Evolutionary conservation across 306 rosid species (phyloP), one percentile per base, ranked within the genome.

Genomic region (Hylodesmum podocarpum): DNA sequence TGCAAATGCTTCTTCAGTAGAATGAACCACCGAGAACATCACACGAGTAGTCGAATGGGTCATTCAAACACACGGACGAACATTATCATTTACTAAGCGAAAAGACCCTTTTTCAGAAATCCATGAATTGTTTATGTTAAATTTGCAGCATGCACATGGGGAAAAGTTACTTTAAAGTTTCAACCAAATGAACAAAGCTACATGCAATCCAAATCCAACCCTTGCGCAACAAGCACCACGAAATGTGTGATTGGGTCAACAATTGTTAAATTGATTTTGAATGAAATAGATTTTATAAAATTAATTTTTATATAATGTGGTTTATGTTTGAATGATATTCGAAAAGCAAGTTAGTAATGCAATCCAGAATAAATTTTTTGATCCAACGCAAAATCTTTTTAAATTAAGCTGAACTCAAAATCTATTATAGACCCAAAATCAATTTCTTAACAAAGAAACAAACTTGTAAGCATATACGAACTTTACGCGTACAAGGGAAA

Each of bases 111-210:
- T 18, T 21, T 6, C 68, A 69, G 62, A 68, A 54, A 50, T 31
- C 31, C 36, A 44, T 33, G 25, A 61, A 61, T 16, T 51, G 58
- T 63, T 75, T 40, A 33, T 4, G 50, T 33, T 72, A 77, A 28
- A 46, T 71, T 53, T 46, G 82, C 75, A 63, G 75, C 1, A 50
- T 4, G 80, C 95, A 86, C 85, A 82, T 87, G 81, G 82, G 73
- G 49, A 63, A 33, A 70, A 66, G 25, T 50, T 67, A 22, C 31
- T 65, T 55, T 19, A 49, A 39, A 29, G 37, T 25, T 7, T 62
- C 25, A 6, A 29, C 41, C 21, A 59, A 59, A 43, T 47, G 8
- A 69, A 9, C 16, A 44, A 67, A 69, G 40, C 9, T 16, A 57
- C 43, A 53, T 33, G 73, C 15, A 28, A 46, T 72, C 73, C 54